Evolutionary conservation across 306 rosid species (phyloP), one percentile per base, ranked within the genome.

Genomic region (Leucaena leucocephala): DNA sequence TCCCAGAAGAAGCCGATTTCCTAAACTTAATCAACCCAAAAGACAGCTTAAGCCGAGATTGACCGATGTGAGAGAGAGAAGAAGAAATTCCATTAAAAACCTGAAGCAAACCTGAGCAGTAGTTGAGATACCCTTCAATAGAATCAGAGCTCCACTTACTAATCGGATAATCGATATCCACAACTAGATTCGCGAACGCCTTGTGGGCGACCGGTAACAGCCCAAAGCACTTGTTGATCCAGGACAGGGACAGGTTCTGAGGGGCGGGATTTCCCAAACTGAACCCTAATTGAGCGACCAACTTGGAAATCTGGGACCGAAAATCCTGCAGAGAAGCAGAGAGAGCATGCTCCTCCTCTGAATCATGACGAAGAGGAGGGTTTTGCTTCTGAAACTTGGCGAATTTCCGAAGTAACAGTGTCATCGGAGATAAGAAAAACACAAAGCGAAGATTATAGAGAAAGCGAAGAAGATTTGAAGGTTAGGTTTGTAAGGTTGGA

Each of bases 141-240:
- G 88, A 86, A 73, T 84, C 85, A 75, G 55, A 81, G 45, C 81
- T 83, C 98, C 97, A 93, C 27, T 59, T 68, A 66, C 81, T 84
- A 35, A 85, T 72, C 3, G 98, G 95, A 43, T 82, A 78, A 35
- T 90, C 98, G 2, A 91, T 76, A 66, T 87, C 86, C 78, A 83
- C 82, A 42, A 82, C 88, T 7, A 93, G 87, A 76, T 91, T 88
- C 33, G 93, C 85, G 76, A 93, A 89, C 21, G 91, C 86, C 64
- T 81, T 82, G 85, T 90, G 82, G 49, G 82, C 33, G 19, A 63
- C 6, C 19, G 93, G 84, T 44, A 93, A 65, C 70, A 84, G 59
- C 73, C 80, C 87, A 70, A 91, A 80, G 72, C 87, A 82, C 48
- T 78, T 84, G 2, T 67, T 76, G 81, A 93, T 72, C 89, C 90